Percentiles rank a stretch among this genome's conserved stretches.
Conservation (phyloP, 208 protist species). For the Acanthamoeba healyi region DNA sequence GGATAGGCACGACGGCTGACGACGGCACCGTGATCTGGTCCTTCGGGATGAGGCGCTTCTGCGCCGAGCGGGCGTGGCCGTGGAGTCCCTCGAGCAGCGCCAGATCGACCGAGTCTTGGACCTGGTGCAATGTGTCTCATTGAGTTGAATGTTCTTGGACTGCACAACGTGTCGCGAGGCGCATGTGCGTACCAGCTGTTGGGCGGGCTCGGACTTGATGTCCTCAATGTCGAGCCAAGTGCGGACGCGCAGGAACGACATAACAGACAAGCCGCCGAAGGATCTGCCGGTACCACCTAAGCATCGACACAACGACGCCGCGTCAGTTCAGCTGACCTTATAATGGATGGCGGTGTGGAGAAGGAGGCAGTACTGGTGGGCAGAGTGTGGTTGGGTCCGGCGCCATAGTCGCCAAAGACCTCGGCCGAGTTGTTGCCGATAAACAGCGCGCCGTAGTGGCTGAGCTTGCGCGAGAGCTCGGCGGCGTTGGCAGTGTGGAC, state of each 20-base stretch:
- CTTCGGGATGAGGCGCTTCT: conserved; percentile 46
- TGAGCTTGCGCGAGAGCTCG: conserved; percentile 54
- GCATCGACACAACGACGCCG: not conserved
- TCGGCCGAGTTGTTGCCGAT: conserved; percentile 82
- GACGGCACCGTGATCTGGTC: not conserved
- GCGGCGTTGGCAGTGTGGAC: conserved; percentile 78
- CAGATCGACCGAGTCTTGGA: conserved; percentile 48
- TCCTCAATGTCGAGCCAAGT: conserved; percentile 76
- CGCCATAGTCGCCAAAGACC: conserved; percentile 85
- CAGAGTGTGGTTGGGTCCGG: conserved; percentile 86
- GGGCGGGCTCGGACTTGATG: not conserved
- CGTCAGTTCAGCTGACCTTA: not conserved
- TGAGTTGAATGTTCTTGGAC: too few relatives aligned
- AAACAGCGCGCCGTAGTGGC: conserved; percentile 82
- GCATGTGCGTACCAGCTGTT: conserved; percentile 22
- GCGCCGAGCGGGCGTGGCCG: conserved; percentile 67
- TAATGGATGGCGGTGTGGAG: not conserved
- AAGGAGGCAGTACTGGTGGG: conserved; percentile 77
- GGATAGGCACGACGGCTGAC: not conserved
- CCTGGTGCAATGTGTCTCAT: not conserved
- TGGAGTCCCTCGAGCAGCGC: conserved; percentile 76
- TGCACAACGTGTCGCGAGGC: not conserved
- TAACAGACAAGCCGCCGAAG: conserved; percentile 77
- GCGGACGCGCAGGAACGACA: conserved; percentile 77
- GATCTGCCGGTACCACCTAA: conserved; percentile 72